These are phyloP conservation scores for Plasmodium falciparum DNA, from an alignment of 169 alveolate species.

Conservation along the genomic window DNA sequence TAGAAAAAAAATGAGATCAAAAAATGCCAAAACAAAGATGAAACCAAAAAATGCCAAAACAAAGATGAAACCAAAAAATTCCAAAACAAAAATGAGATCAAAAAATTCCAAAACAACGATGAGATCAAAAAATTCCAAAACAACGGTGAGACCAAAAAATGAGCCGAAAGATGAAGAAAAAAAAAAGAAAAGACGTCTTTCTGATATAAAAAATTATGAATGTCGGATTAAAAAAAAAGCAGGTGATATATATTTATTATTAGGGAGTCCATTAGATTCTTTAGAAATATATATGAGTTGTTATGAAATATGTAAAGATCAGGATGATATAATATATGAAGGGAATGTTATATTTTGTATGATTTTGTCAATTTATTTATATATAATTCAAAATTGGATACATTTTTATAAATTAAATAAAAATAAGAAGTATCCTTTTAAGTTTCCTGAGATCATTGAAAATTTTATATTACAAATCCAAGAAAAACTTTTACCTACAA, in stretches of 20 bases:
- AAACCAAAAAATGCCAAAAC: not conserved
- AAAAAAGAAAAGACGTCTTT: not conserved
- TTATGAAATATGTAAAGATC: constrained; percentile 19
- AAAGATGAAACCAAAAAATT: not conserved
- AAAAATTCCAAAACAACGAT: not conserved
- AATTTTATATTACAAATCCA: constrained; percentile 13
- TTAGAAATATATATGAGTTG: constrained; percentile 39
- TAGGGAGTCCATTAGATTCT: constrained; percentile 70
- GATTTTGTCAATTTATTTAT: constrained; percentile 18
- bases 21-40: not conserved
- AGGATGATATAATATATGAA: constrained; percentile 15
- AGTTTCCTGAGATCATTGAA: constrained; percentile 45
- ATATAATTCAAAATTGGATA: constrained; percentile 52
- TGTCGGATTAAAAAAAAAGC: constrained; percentile 28
- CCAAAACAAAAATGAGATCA: not conserved
- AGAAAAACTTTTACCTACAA: constrained; percentile 22
- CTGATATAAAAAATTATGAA: not conserved
- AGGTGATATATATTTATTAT: constrained; percentile 66
- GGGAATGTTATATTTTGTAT: constrained; percentile 55
- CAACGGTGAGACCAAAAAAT: not conserved
- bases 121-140: not conserved
- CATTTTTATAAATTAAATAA: constrained; percentile 38
- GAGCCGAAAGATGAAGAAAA: not conserved
- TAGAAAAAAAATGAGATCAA: not conserved
- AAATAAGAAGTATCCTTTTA: constrained; percentile 34